phyloP scores from a whole-genome alignment of 2,329 filamentous ascomycete genomes.

The Rhytidhysteron rufulum region DNA sequence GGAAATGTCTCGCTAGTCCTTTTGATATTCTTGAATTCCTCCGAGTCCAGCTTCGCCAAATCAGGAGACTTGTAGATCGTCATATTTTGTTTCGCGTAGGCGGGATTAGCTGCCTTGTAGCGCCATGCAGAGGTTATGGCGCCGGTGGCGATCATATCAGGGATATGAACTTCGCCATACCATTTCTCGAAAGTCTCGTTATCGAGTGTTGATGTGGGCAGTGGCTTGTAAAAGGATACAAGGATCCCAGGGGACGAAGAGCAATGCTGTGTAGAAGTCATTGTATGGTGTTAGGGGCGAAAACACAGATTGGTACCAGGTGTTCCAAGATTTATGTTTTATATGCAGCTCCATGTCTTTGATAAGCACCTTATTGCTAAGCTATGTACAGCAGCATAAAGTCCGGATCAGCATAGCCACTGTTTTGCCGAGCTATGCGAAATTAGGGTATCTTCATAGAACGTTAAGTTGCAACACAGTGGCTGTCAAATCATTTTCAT shows the following conservation, averaged over 20 bases:
- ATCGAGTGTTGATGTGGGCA: constrained; percentile 11
- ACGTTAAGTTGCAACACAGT: too few species aligned
- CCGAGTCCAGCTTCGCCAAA: constrained; percentile 12
- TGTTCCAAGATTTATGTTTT: too few species aligned
- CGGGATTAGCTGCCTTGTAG: constrained; percentile 19
- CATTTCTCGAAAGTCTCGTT: constrained; percentile 18
- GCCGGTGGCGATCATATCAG: constrained; percentile 15
- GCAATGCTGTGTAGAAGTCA: too few species aligned
- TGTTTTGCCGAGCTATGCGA: too few species aligned
- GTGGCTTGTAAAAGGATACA: constrained; percentile 15
- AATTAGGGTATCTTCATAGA: too few species aligned
- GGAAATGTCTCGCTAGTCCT: constrained; percentile 17
- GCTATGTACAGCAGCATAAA: too few species aligned
- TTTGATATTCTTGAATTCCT: constrained; percentile 13
- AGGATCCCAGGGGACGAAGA: constrained; percentile 22
- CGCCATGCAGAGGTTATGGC: constrained; percentile 13
- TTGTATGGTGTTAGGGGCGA: too few species aligned
- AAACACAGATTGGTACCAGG: too few species aligned
- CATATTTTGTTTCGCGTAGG: constrained; percentile 18
- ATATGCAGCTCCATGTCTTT: too few species aligned
- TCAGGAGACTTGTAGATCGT: constrained; percentile 22
- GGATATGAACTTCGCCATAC: constrained; percentile 21
- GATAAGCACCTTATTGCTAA: too few species aligned
- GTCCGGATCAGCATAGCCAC: too few species aligned
- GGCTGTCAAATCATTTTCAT: too few species aligned